Base-by-base conservation (phyloP, 108 stramenopile species). In the Nannochloropsis gaditana region DNA sequence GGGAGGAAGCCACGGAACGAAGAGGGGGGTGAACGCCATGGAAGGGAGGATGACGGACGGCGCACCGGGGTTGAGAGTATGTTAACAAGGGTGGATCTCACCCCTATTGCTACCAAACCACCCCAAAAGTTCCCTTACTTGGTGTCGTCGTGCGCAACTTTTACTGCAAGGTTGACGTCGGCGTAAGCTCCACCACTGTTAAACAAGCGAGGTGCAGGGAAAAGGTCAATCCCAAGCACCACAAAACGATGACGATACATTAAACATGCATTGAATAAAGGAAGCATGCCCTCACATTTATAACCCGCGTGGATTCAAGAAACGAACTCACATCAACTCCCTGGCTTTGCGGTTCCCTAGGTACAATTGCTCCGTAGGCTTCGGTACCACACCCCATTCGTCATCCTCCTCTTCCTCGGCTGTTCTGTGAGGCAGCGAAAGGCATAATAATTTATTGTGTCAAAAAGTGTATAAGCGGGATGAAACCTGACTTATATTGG, bases 361-460 rank as follows among this genome's bases (percentile, higher is more conserved):
- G 59, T 73, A 73, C 59, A 73, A n/a, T n/a, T 73, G 59, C 59
- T 73, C 59, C 3, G 59, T 73, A 8, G 59, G 59, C 59, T 73
- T 73, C 2, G 59, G 2, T 4, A 2, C n/a, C 59, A 73, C 59
- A 15, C 59, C 59, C 59, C 59, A 73, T 8, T 73, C 59, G n/a
- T 73, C 59, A n/a, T 73, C 59, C n/a, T 73, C 59, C 59, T 73
- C 59, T n/a, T 73, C 59, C n/a, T 73, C 59, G 59, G n/a, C 59
- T n/a, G 59, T 73, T n/a, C 59, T 73, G 59, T 73, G 59, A 73
- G 47, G 1, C 10, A 50, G 31, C 31, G 31, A 31, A 31, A 31
- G 31, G 59, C 15, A 73, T 15, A 73, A 0, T 73, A 73, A 8
- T n/a, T 6, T 0, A n/a, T 4, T n/a, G 59, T 8, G 59, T 73